phyloP scores from a whole-genome alignment of 2,329 filamentous ascomycete species.

The Tolypocladium cylindrosporum region DNA sequence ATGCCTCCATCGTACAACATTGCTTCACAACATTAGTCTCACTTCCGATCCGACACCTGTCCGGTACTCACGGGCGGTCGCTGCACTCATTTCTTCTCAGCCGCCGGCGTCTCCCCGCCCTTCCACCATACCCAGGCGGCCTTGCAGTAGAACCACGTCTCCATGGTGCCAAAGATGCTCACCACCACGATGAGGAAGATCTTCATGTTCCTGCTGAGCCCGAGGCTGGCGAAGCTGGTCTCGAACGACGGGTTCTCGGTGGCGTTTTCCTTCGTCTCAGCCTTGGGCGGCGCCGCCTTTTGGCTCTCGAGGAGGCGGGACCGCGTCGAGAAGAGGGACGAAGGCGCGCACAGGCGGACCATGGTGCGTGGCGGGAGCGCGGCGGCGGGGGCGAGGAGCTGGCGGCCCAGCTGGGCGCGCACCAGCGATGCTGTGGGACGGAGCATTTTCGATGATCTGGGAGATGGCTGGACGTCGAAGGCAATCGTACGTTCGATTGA shows the following conservation, averaged over 20 bases:
- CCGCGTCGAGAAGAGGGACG: neutral
- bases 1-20: neutral
- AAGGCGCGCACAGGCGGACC: neutral
- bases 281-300: neutral
- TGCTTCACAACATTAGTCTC: neutral
- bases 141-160: conserved; percentile 22
- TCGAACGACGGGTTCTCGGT: neutral
- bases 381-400: neutral
- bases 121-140: conserved; percentile 18
- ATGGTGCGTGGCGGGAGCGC: neutral
- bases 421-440: neutral
- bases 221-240: conserved; percentile 11
- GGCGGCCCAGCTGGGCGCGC: neutral
- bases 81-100: neutral
- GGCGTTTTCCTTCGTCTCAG: neutral
- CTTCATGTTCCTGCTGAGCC: conserved; percentile 17
- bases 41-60: neutral
- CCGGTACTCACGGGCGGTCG: neutral
- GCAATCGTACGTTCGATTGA: neutral
- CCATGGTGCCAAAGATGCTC: conserved; percentile 19
- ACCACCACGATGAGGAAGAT: conserved; percentile 13
- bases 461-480: neutral
- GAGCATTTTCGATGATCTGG: neutral
- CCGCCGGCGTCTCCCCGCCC: neutral
- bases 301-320: neutral